Evolutionary conservation across 75 land plant genomes (phyloP).

Genomic region (Ceratopteris richardii): DNA sequence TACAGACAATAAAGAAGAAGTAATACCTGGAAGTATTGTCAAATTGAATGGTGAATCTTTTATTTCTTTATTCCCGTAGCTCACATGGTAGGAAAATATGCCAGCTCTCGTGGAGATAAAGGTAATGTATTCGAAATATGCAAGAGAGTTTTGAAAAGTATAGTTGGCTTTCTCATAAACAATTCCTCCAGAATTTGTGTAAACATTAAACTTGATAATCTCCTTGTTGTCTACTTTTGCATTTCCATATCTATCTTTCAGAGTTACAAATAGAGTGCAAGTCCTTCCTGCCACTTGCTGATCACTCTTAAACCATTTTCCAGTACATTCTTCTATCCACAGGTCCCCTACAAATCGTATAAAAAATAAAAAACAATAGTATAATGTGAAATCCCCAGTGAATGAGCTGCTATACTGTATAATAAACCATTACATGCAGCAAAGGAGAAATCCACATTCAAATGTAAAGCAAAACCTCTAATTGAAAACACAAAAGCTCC

Average conservation of each 20-base stretch:
- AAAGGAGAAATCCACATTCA: too few species aligned
- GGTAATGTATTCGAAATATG: not conserved
- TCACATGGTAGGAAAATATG: not conserved
- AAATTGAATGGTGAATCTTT: constrained; percentile 3
- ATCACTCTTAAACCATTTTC: not conserved
- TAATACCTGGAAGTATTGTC: not conserved
- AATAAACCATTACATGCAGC: too few species aligned
- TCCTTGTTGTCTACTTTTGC: not conserved
- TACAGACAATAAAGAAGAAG: too few species aligned
- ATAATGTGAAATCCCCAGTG: not conserved
- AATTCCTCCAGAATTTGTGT: not conserved
- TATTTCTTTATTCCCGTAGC: not conserved
- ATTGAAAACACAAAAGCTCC: too few species aligned
- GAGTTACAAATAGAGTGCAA: not conserved
- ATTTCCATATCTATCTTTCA: not conserved
- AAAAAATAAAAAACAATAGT: not conserved
- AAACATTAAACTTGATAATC: not conserved
- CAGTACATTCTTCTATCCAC: not conserved
- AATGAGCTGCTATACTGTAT: too few species aligned
- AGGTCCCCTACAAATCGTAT: not conserved
- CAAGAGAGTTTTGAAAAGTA: not conserved
- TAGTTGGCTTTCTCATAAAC: not conserved
- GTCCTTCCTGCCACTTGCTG: not conserved
- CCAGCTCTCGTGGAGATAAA: not conserved
- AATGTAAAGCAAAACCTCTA: too few species aligned